A percentile compares a stretch with the other conserved stretches of the same genome.
These are phyloP conservation scores for Fraxinus platypoda DNA, from an alignment of 305 asterid genomes.

Conservation along the genomic window DNA sequence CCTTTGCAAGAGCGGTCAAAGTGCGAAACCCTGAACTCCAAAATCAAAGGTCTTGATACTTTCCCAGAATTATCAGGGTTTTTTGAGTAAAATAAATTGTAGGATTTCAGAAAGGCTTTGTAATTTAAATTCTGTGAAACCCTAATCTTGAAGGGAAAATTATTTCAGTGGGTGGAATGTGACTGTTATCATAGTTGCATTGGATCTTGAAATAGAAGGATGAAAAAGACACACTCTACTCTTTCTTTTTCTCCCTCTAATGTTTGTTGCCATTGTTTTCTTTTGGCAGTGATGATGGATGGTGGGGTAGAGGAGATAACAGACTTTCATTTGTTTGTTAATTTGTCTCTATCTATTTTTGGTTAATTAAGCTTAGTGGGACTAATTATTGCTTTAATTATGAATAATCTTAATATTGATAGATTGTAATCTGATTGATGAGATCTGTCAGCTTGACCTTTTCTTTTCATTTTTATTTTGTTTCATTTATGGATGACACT, in stretches of 20 bases:
- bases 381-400: conserved; percentile 20
- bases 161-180: background rate
- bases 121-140: background rate
- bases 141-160: background rate
- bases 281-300: conserved; percentile 10
- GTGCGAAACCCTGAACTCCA: conserved; percentile 15
- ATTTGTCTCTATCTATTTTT: background rate
- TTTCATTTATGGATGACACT: background rate
- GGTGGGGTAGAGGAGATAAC: background rate
- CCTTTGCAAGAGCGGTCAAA: conserved; percentile 7
- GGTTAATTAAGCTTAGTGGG: conserved; percentile 13
- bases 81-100: background rate
- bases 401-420: background rate
- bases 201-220: conserved; percentile 29
- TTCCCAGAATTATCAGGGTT: background rate
- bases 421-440: background rate
- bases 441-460: background rate
- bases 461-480: background rate
- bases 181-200: conserved; percentile 16
- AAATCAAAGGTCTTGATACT: background rate
- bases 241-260: conserved; percentile 25
- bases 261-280: background rate
- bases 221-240: conserved; percentile 20
- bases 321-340: background rate
- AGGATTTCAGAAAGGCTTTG: background rate